Conservation (phyloP, 345 rosid species). For the Melaleuca quinquenervia region DNA sequence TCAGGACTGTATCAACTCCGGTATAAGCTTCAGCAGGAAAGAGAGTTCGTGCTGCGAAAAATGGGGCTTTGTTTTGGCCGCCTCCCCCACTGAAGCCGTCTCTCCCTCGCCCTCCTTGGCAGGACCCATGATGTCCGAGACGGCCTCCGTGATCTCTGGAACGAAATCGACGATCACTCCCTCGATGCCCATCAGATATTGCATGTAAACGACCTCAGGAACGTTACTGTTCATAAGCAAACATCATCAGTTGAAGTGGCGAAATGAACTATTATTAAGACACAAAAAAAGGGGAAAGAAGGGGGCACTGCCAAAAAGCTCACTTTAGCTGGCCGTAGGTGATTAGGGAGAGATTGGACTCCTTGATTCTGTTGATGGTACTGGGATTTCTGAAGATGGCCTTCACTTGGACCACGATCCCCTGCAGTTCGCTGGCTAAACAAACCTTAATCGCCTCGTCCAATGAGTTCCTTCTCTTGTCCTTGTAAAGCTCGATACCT, state of each 20-base stretch:
- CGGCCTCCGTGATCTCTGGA: conserved; percentile 53
- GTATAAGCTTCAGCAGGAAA: conserved; percentile 78
- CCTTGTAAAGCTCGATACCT: conserved; percentile 36
- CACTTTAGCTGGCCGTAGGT: conserved; percentile 82
- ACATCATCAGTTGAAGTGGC: background rate
- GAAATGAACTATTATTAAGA: background rate
- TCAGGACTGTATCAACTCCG: conserved; percentile 55
- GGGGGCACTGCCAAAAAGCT: background rate
- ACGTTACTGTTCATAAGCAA: conserved; percentile 37
- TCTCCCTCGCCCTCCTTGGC: conserved; percentile 1
- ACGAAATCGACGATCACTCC: conserved; percentile 86
- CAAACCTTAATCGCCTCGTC: conserved; percentile 88
- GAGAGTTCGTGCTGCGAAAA: conserved; percentile 64
- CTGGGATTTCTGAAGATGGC: conserved; percentile 70
- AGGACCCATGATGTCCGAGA: conserved; percentile 37
- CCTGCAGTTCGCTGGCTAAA: conserved; percentile 55
- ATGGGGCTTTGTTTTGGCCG: conserved; percentile 21
- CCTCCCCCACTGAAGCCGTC: background rate
- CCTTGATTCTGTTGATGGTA: conserved; percentile 61
- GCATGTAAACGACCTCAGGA: conserved; percentile 75
- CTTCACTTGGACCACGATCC: conserved; percentile 78
- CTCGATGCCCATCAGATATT: conserved; percentile 72
- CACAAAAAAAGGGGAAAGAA: background rate
- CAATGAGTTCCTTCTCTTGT: conserved; percentile 66
- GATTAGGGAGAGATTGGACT: conserved; percentile 59